Evolutionary conservation across 2,329 filamentous ascomycete genomes (phyloP), one percentile per base, ranked within the genome.

Genomic region (Penicillium sp.): DNA sequence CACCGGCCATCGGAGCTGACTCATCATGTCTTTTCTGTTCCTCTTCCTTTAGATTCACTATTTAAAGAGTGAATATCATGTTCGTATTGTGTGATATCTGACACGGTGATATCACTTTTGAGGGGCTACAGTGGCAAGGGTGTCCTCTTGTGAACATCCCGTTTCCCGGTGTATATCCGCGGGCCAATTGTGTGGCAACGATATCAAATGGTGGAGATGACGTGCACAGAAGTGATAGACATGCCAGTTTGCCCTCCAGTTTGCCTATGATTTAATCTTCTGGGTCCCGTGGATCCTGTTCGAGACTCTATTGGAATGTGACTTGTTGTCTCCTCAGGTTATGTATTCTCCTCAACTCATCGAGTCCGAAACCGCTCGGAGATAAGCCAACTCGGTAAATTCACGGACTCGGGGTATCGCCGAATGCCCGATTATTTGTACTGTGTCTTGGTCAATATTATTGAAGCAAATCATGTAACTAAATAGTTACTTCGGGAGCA

Each of bases 1-100:
- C 51, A 47, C 55, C 51, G 55, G 54, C 46, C 29, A 47, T 58
- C 57, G 57, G 57, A 59, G 54, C 50, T 59, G 46, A 56, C 47
- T 53, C 46, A 57, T 32, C 43, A 20, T 27, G 10, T 22, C 14
- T 10, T 32, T 35, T 34, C 24, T n/a, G n/a, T 20, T 13, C 6
- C 20, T 23, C 13, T 24, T 26, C 20, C 6, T n/a, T 14, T 24
- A 7, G 8, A 24, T 24, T 24, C 6, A 9, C 1, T n/a, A n/a
- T 24, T n/a, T 7, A 0, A n/a, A n/a, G n/a, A n/a, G n/a, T n/a
- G n/a, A 9, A 24, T 11, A 8, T 24, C 20, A 23, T 18, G 5
- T 18, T 16, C 9, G 2, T 3, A 8, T 24, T 31, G 14, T 18
- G 9, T 18, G 3, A 10, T 11, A 20, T 34, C 8, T 18, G 16